Evolutionary conservation across 2,329 filamentous ascomycete genomes (phyloP).

Genomic region (Aureobasidium vineae): DNA sequence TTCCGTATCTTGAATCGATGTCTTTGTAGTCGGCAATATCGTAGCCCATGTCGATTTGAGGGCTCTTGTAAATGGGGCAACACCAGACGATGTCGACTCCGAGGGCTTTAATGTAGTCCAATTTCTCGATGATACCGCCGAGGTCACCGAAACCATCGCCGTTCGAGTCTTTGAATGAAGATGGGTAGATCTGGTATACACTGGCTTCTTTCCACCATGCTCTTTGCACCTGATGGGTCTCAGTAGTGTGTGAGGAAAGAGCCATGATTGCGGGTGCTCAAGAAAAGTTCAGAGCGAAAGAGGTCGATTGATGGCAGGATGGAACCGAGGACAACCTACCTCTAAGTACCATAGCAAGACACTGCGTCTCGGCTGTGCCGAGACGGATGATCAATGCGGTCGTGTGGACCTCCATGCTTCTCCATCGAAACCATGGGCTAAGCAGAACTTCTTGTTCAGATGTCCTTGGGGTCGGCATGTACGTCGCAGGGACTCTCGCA

Average conservation of each 20-base stretch:
- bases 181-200: constrained; percentile 46
- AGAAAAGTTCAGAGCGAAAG: neutral
- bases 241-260: neutral
- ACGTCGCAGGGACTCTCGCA: constrained; percentile 1
- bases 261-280: neutral
- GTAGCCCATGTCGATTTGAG: constrained; percentile 66
- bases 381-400: neutral
- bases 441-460: too few species aligned
- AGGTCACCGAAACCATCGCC: constrained; percentile 60
- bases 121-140: constrained; percentile 60
- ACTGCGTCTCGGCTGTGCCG: neutral
- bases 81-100: constrained; percentile 66
- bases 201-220: constrained; percentile 44
- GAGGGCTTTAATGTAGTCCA: constrained; percentile 59
- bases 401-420: neutral
- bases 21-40: constrained; percentile 65
- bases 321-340: neutral
- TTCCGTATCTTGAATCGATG: constrained; percentile 63
- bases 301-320: too few species aligned
- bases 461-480: too few species aligned
- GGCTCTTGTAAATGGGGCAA: constrained; percentile 64
- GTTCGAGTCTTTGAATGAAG: constrained; percentile 50
- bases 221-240: neutral
- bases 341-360: neutral
- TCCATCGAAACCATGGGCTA: too few species aligned